Conservation (phyloP, 1,284 basidiomycete genomes). For the Violaceomyces palustris region DNA sequence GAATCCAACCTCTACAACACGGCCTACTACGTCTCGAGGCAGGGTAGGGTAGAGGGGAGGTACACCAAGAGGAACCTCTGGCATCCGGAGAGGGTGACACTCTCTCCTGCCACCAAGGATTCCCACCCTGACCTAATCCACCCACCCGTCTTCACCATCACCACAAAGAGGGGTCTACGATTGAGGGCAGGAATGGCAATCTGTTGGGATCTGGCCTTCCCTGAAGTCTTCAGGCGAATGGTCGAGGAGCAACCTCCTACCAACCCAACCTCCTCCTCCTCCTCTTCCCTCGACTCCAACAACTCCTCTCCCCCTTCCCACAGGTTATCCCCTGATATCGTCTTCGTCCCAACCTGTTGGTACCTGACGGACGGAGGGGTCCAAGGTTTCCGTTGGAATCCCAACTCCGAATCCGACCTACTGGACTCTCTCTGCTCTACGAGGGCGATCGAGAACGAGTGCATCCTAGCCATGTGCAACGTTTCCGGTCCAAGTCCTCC, state of each 20-base stretch:
- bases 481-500: conserved; percentile 41
- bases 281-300: conserved; percentile 16
- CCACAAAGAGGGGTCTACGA: conserved; percentile 34
- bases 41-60: conserved; percentile 26
- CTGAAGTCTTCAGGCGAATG: conserved; percentile 37
- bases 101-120: conserved; percentile 23
- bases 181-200: conserved; percentile 40
- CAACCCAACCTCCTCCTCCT: neutral
- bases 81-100: conserved; percentile 45
- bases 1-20: conserved; percentile 40
- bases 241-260: conserved; percentile 13
- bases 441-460: conserved; percentile 43
- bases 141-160: conserved; percentile 34
- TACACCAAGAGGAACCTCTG: conserved; percentile 51
- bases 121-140: too few relatives aligned
- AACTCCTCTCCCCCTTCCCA: neutral
- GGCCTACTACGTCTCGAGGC: conserved; percentile 40
- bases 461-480: conserved; percentile 46
- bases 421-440: conserved; percentile 31
- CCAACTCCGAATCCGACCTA: conserved; percentile 30
- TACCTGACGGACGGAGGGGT: conserved; percentile 45
- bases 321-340: conserved; percentile 42
- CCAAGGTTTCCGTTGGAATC: conserved; percentile 38
- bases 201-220: conserved; percentile 51
- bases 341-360: conserved; percentile 51